Base-by-base conservation (phyloP, 805 yeast genomes). In the Ogataea ganodermae region DNA sequence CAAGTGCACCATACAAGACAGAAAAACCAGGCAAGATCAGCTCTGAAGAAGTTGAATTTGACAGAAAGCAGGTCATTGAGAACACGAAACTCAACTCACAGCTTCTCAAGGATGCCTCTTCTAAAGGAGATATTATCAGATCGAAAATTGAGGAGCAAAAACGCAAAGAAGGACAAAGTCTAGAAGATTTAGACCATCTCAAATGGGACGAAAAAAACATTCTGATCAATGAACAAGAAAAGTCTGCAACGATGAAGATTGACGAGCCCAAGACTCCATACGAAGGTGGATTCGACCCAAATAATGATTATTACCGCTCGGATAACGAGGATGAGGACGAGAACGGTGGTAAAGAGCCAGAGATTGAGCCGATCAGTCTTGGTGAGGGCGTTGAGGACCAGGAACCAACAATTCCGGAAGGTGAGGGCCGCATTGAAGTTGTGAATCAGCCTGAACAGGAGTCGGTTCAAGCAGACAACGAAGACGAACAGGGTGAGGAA, bases 261-360 rank as follows among this genome's bases (percentile, higher is more conserved):
- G 96, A 89, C 61, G 97, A 91, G 65, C 97, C 97, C 18, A 91
- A 91, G 72, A 91, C 97, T 1, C 97, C 97, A 4, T 91, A 86
- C 60, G 95, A 88, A 62, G 95, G 94, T 9, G 95, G 96, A 0
- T 85, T 88, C 22, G 83, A 86, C 59, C 91, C 94, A 48, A 74
- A 78, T 44, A 89, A 88, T 26, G 96, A 90, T 58, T 86, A 86
- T 61, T 89, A 89, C 57, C 75, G 76, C 44, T 80, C 78, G 4
- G 92, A 86, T 58, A 81, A 82, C 37, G 90, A 84, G 28, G 80
- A 76, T 3, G 79, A 69, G 6, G 67, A 57, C 1, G 61, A 53
- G 4, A 69, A n/a, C n/a, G n/a, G n/a, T n/a, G n/a, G 58, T 17
- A 27, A 27, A 16, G 33, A 30, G 8, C 31, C 32, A 7, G 74